Evolutionary conservation across 2,329 filamentous ascomycete species (phyloP).

Genomic region (Coniosporium tulheliwenetii): DNA sequence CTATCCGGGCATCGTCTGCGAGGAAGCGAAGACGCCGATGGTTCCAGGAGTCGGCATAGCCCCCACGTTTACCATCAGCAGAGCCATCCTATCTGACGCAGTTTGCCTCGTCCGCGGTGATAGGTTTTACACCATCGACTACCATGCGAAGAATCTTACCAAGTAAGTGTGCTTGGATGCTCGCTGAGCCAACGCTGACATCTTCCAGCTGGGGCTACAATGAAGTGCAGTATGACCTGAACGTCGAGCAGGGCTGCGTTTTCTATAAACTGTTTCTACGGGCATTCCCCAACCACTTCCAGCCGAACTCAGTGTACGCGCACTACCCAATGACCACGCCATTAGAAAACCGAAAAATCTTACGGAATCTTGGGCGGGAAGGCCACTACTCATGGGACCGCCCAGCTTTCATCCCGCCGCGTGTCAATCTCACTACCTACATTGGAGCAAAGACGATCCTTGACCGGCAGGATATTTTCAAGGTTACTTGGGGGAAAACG

Average conservation of each 20-base stretch:
- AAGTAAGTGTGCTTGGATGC: conserved; percentile 24
- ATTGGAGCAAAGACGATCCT: conserved; percentile 46
- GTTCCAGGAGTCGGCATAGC: conserved; percentile 57
- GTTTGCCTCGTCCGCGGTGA: conserved; percentile 67
- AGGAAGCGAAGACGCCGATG: conserved; percentile 60
- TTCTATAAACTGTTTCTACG: conserved; percentile 72
- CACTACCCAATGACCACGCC: conserved; percentile 62
- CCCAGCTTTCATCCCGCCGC: conserved; percentile 35
- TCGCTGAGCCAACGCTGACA: not conserved
- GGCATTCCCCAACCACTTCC: conserved; percentile 69
- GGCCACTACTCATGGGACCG: conserved; percentile 54
- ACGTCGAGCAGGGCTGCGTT: conserved; percentile 63
- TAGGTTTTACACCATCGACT: conserved; percentile 65
- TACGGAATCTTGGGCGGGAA: conserved; percentile 50
- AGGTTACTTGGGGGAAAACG: conserved; percentile 46
- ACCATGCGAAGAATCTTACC: conserved; percentile 55
- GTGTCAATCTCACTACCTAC: conserved; percentile 44
- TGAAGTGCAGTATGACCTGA: conserved; percentile 56
- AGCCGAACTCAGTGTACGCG: conserved; percentile 62
- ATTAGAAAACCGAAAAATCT: conserved; percentile 54
- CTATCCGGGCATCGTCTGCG: conserved; percentile 63
- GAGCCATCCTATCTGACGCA: conserved; percentile 63
- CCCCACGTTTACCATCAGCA: conserved; percentile 61
- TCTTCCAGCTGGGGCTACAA: conserved; percentile 53
- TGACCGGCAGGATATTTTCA: conserved; percentile 45